A percentile compares a stretch with the other conserved stretches of the same genome.
phyloP scores from a whole-genome alignment of 2,329 filamentous ascomycete genomes.

The Dactylonectria estremocensis region DNA sequence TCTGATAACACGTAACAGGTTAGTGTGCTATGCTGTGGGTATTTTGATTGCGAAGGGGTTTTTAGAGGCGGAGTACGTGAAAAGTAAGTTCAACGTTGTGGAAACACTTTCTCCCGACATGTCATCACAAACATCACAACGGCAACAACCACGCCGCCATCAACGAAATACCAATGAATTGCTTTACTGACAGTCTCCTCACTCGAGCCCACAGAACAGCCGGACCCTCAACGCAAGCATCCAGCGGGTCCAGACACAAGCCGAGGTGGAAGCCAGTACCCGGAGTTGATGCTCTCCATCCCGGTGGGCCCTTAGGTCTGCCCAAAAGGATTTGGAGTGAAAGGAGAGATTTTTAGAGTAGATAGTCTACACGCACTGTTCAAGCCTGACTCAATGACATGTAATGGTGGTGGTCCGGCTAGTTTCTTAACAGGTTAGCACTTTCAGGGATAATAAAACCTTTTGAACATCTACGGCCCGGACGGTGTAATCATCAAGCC shows the following conservation, averaged over 20 bases:
- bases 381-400: neutral
- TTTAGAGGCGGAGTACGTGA: constrained; percentile 1
- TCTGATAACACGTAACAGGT: neutral
- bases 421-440: neutral
- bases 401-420: neutral
- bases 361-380: neutral
- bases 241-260: neutral
- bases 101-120: neutral
- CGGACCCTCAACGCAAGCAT: neutral
- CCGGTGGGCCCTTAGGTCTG: neutral
- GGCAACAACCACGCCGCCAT: neutral
- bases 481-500: neutral
- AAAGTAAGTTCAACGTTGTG: neutral
- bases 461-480: neutral
- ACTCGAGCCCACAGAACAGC: neutral
- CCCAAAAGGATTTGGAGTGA: neutral
- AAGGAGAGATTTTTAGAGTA: neutral
- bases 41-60: neutral
- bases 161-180: neutral
- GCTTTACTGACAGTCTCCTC: neutral
- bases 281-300: neutral
- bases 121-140: neutral
- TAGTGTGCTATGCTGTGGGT: neutral
- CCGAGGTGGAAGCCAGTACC: constrained; percentile 1
- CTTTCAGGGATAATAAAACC: constrained; percentile 2